Percentiles rank a stretch among this genome's conserved stretches.
These are phyloP conservation scores for Lunasporangiospora selenospora DNA, from an alignment of 192 early-diverging fungal genomes.

Conservation along the genomic window DNA sequence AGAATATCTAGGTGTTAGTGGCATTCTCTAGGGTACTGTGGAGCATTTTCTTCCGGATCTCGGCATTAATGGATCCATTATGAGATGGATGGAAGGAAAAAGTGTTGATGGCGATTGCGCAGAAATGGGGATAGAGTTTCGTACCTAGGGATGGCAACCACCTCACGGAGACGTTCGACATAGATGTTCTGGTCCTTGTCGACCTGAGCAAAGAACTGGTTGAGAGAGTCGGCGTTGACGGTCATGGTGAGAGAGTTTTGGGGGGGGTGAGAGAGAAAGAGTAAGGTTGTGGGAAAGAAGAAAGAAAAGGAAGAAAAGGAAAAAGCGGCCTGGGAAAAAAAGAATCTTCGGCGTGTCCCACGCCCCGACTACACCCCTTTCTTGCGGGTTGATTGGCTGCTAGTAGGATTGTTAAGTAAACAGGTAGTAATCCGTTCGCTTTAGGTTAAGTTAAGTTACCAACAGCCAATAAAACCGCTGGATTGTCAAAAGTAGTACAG, in stretches of 20 bases:
- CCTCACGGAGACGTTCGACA: slow-evolving; percentile 86
- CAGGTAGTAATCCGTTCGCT: too few relatives aligned
- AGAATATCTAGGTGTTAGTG: not conserved
- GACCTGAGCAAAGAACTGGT: slow-evolving; percentile 74
- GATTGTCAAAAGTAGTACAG: too few relatives aligned
- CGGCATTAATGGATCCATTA: not conserved
- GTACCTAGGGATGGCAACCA: slow-evolving; percentile 87
- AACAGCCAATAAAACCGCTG: too few relatives aligned
- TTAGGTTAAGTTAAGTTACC: too few relatives aligned
- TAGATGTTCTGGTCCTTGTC: slow-evolving; percentile 82
- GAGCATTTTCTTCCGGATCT: not conserved
- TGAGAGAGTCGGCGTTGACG: slow-evolving; percentile 18
- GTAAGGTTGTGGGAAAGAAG: not conserved
- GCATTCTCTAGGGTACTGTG: not conserved
- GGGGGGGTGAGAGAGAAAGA: not conserved
- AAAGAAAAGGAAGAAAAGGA: not conserved
- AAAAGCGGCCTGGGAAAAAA: slow-evolving; percentile 2
- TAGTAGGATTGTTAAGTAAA: too few relatives aligned
- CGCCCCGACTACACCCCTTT: too few relatives aligned
- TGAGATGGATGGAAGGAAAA: not conserved
- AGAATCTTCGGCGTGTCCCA: too few relatives aligned
- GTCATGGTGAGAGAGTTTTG: slow-evolving; percentile 22
- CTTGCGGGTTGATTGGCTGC: too few relatives aligned
- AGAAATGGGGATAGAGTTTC: not conserved
- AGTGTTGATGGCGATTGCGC: not conserved